Evolutionary conservation across 2,329 filamentous ascomycete species (phyloP).

Genomic region (Fusarium hostae): DNA sequence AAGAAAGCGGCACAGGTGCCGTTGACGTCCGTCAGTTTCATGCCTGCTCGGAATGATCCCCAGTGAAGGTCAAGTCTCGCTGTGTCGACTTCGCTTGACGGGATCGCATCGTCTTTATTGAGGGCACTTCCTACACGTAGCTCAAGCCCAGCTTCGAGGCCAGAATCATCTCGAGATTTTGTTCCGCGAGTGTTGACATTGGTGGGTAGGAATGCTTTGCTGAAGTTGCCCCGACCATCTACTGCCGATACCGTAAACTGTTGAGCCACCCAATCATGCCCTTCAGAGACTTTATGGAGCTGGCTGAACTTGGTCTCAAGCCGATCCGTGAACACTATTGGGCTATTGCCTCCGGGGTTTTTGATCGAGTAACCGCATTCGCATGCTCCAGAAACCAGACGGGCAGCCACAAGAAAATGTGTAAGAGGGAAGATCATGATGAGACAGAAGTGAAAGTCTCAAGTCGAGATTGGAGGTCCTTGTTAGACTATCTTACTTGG

Average conservation of each 20-base stretch:
- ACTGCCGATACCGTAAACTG: conserved; percentile 71
- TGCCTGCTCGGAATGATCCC: conserved; percentile 75
- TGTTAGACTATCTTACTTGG: no score
- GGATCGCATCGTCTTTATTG: conserved; percentile 62
- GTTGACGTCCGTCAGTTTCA: conserved; percentile 68
- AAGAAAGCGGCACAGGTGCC: conserved; percentile 85
- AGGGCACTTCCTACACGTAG: conserved; percentile 63
- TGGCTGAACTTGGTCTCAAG: conserved; percentile 79
- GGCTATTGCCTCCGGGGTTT: conserved; percentile 51
- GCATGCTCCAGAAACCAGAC: conserved; percentile 60
- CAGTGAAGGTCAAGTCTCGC: conserved; percentile 71
- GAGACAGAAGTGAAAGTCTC: not conserved
- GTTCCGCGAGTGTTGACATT: conserved; percentile 64
- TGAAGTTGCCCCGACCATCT: conserved; percentile 70
- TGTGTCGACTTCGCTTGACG: conserved; percentile 72
- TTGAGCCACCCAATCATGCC: conserved; percentile 74
- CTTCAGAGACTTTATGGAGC: conserved; percentile 57
- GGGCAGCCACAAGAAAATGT: conserved; percentile 25
- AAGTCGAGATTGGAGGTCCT: not conserved
- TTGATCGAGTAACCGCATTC: conserved; percentile 77
- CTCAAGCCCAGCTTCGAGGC: conserved; percentile 62
- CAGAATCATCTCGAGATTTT: conserved; percentile 42
- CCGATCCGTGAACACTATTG: conserved; percentile 72
- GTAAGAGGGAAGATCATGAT: conserved; percentile 18
- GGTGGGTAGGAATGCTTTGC: conserved; percentile 67